A percentile compares a stretch with the other conserved stretches of the same genome.
Conservation (phyloP, 2,329 filamentous ascomycete genomes). For the Sodiomyces alkalinus region DNA sequence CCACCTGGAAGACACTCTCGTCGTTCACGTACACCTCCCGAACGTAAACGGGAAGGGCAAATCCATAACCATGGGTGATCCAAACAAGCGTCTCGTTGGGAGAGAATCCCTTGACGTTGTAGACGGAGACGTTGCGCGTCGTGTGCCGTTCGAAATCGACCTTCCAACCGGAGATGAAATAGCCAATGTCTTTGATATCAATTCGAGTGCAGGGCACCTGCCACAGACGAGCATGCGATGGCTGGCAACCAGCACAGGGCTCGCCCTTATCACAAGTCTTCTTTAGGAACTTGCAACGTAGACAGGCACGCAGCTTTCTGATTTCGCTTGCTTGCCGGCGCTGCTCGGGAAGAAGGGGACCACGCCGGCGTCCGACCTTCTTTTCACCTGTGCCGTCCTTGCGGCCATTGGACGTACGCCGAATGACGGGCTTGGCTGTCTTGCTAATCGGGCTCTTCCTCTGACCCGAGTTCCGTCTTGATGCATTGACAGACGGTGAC, state of each 20-base stretch:
- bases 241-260: constrained; percentile 88
- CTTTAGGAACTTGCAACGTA: constrained; percentile 97
- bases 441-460: constrained; percentile 71
- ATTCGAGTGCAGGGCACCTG: constrained; percentile 96
- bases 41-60: constrained; percentile 81
- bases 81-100: constrained; percentile 59
- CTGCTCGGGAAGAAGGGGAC: constrained; percentile 82
- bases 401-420: constrained; percentile 62
- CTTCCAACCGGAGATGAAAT: constrained; percentile 99
- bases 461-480: constrained; percentile 52
- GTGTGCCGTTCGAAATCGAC: constrained; percentile 90
- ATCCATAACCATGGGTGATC: constrained; percentile 93
- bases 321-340: constrained; percentile 95
- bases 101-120: constrained; percentile 80
- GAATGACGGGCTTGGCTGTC: constrained; percentile 69
- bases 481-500: constrained; percentile 45
- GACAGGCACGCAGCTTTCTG: constrained; percentile 80
- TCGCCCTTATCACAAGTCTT: constrained; percentile 98
- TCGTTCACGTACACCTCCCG: constrained; percentile 87
- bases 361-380: constrained; percentile 80
- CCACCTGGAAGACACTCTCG: constrained; percentile 80
- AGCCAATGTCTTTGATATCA: constrained; percentile 95
- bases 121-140: constrained; percentile 73
- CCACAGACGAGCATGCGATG: constrained; percentile 89
- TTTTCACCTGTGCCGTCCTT: constrained; percentile 71